Conservation (phyloP, 768 basidiomycete genomes). For the Mycena galopus region DNA sequence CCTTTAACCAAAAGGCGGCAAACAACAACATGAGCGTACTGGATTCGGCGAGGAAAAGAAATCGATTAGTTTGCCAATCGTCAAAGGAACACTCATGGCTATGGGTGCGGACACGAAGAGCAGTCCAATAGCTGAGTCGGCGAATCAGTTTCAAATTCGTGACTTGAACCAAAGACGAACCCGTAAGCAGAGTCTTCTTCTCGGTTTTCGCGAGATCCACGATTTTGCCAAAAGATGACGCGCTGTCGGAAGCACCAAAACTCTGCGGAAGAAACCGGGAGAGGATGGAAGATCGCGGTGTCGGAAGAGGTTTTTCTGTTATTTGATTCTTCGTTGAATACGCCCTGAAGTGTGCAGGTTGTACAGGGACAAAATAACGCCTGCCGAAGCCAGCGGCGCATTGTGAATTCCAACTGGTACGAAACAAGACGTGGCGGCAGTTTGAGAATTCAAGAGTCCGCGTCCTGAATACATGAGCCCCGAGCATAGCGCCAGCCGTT, state of each 20-base stretch:
- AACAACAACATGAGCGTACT: conserved; percentile 58
- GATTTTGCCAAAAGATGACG: conserved; percentile 82
- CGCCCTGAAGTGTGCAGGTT: not conserved
- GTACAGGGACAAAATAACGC: conserved; percentile 1
- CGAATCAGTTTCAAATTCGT: not conserved
- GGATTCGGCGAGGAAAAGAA: conserved; percentile 83
- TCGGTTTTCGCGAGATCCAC: conserved; percentile 86
- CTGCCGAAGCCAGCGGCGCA: conserved; percentile 16
- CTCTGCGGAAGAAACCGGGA: conserved; percentile 43
- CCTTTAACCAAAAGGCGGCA: not conserved
- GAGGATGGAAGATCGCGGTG: conserved; percentile 35
- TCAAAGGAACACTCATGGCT: conserved; percentile 93
- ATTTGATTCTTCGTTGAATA: conserved; percentile 38
- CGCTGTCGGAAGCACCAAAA: conserved; percentile 44
- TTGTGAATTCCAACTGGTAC: conserved; percentile 20
- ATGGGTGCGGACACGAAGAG: conserved; percentile 91
- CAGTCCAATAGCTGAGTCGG: conserved; percentile 73
- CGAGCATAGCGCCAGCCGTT: conserved; percentile 32
- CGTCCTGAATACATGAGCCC: conserved; percentile 24
- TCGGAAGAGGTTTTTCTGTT: conserved; percentile 12
- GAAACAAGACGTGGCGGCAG: conserved; percentile 33
- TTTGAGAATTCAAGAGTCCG: conserved; percentile 15
- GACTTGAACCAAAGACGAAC: not conserved
- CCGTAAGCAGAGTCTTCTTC: conserved; percentile 74
- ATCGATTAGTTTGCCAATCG: conserved; percentile 94